Percentiles rank a stretch among this genome's conserved stretches.
Evolutionary conservation across 768 basidiomycete species (phyloP).

Genomic region (Russula sp.): DNA sequence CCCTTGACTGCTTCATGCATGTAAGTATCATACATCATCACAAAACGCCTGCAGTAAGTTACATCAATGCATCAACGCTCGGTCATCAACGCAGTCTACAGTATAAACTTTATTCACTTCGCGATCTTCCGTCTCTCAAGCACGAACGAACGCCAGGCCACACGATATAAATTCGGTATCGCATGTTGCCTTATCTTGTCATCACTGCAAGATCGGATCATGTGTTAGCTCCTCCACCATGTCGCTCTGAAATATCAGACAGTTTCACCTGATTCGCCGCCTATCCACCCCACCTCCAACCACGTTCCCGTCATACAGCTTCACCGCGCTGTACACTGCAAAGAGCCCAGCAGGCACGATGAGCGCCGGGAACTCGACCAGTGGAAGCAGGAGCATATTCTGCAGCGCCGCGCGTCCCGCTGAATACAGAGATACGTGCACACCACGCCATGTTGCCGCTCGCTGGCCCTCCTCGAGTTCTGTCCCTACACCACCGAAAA

Average conservation of each 20-base stretch:
- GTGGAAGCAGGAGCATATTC: constrained; percentile 30
- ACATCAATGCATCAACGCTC: background rate
- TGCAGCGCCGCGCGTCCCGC: constrained; percentile 26
- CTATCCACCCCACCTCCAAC: constrained; percentile 22
- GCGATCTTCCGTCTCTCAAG: background rate
- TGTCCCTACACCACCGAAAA: constrained; percentile 20
- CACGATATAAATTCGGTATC: constrained; percentile 21
- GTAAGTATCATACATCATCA: background rate
- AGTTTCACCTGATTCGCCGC: constrained; percentile 25
- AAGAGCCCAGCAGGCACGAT: constrained; percentile 30
- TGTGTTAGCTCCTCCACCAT: background rate
- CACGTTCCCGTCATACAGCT: constrained; percentile 27
- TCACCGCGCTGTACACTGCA: constrained; percentile 27
- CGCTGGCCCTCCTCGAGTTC: constrained; percentile 17
- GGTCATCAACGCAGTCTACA: background rate
- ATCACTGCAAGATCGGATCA: constrained; percentile 11
- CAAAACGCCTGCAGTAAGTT: background rate
- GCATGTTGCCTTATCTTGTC: constrained; percentile 25
- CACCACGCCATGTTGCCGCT: constrained; percentile 29
- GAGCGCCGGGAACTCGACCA: constrained; percentile 24
- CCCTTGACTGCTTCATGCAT: too few relatives aligned
- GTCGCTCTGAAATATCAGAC: background rate
- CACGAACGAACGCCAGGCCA: constrained; percentile 23
- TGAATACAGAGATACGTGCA: constrained; percentile 28
- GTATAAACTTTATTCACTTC: background rate